A percentile compares a stretch with the other conserved stretches of the same genome.
Conservation (phyloP, 2,329 filamentous ascomycete species). For the Knoxdaviesia capensis region DNA sequence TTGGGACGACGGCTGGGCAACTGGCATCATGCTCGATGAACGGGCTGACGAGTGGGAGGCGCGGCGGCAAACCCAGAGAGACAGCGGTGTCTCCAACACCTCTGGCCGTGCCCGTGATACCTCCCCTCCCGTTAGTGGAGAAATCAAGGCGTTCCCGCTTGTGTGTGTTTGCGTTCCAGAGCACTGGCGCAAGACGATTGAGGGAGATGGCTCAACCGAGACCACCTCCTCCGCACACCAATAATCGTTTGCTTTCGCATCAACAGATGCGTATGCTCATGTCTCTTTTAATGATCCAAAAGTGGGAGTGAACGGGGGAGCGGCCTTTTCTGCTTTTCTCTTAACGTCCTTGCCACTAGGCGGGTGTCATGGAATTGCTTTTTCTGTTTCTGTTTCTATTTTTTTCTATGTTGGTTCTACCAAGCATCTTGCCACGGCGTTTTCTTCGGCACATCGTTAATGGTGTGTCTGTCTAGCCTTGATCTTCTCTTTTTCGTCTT, state of each 20-base stretch:
- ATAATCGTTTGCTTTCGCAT: too few species aligned
- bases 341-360: not conserved
- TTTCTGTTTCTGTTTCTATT: slow-evolving; percentile 1
- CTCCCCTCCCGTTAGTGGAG: slow-evolving; percentile 48
- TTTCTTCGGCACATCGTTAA: not conserved
- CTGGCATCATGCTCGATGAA: slow-evolving; percentile 66
- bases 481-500: not conserved
- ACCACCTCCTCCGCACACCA: slow-evolving; percentile 23
- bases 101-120: slow-evolving; percentile 36
- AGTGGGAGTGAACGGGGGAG: not conserved
- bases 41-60: slow-evolving; percentile 77
- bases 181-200: slow-evolving; percentile 93
- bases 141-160: slow-evolving; percentile 94
- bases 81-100: slow-evolving; percentile 81
- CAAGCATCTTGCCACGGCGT: too few species aligned
- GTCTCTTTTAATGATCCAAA: not conserved
- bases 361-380: not conserved
- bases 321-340: not conserved
- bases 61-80: slow-evolving; percentile 56
- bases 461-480: not conserved
- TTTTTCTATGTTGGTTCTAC: not conserved
- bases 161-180: slow-evolving; percentile 91
- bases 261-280: too few species aligned
- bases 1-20: slow-evolving; percentile 98
- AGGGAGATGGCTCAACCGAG: slow-evolving; percentile 60